Evolutionary conservation across 2,329 filamentous ascomycete genomes (phyloP).

Genomic region (Geosmithia morbida): DNA sequence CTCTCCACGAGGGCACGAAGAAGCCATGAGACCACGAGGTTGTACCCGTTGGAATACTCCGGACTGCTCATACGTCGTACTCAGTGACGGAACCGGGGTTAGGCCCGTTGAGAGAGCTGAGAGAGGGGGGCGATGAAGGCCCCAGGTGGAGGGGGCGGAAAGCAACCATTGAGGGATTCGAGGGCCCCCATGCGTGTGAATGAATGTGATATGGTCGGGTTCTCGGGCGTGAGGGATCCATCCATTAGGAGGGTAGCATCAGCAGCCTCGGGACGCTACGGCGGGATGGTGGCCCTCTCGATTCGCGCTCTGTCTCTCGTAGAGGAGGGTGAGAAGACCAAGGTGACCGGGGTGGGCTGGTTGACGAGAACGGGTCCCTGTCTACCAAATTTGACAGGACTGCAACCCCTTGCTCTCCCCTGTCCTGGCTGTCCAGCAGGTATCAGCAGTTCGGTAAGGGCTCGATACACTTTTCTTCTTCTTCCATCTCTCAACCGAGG

Average conservation of each 20-base stretch:
- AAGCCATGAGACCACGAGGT: too few relatives aligned
- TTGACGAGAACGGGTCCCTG: background rate
- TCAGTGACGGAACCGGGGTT: too few relatives aligned
- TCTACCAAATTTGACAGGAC: background rate
- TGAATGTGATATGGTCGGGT: background rate
- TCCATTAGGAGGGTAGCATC: background rate
- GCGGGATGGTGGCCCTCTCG: too few relatives aligned
- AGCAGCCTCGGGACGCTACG: too few relatives aligned
- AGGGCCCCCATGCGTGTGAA: background rate
- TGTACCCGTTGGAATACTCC: too few relatives aligned
- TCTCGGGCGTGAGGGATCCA: background rate
- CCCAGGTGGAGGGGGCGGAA: background rate
- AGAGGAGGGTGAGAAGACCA: background rate
- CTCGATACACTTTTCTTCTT: too few relatives aligned
- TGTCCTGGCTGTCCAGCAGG: background rate
- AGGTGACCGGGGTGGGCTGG: background rate
- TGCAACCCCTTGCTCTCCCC: too few relatives aligned
- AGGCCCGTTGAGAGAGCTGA: too few relatives aligned
- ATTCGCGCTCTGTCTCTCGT: too few relatives aligned
- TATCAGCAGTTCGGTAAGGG: background rate
- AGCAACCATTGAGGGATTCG: background rate
- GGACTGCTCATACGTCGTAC: too few relatives aligned
- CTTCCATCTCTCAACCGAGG: too few relatives aligned
- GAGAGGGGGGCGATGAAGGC: background rate
- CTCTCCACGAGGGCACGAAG: too few relatives aligned